Base-by-base conservation (phyloP, 2,329 filamentous ascomycete genomes). In the Harringtonia aguacate region DNA sequence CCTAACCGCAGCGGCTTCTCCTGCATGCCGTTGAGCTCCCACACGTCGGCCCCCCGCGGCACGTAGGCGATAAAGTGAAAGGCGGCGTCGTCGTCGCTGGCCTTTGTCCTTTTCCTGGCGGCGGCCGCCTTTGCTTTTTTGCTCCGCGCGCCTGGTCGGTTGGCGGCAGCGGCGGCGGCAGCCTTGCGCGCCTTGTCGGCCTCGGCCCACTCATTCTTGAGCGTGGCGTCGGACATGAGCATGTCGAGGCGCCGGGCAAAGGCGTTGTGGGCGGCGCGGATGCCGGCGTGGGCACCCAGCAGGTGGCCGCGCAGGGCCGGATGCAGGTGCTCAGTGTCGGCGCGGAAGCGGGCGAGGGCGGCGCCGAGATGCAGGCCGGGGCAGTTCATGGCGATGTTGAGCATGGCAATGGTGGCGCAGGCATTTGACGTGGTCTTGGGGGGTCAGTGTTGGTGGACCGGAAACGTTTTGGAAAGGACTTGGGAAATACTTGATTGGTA, bases 41-140 rank as follows among this genome's bases (percentile, higher is more conserved):
- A 98, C 44, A 98, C 73, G 5, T 69, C 78, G 49, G 80, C 81
- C 58, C 84, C 78, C 53, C 94, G 73, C 41, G 81, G 76, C 13
- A 87, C 89, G 65, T 98, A 98, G 21, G 89, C 92, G 56, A 98
- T 88, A 63, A 98, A 98, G 67, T 98, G 92, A 65, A 94, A 98
- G 21, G 90, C 86, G 56, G 97, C 92, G 56, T 94, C 88, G 43
- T 58, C 89, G 79, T 47, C 42, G 13, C 66, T 59, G 47, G 63
- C 62, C 44, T 65, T 72, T 41, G 55, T 59, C 44, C 41, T 51
- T 24, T 45, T 46, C 46, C 54, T 59, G 33, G 50, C 58, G 27
- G 20, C 34, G 8, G 33, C 34, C 13, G 33, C 13, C 7, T 14
- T 17, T 21, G 17, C 5, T 20, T 36, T 12, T 5, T 13, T n/a